Percentiles rank a stretch among this genome's conserved stretches.
Conservation (phyloP, 2,329 filamentous ascomycete genomes). For the Fusarium haematococcum region DNA sequence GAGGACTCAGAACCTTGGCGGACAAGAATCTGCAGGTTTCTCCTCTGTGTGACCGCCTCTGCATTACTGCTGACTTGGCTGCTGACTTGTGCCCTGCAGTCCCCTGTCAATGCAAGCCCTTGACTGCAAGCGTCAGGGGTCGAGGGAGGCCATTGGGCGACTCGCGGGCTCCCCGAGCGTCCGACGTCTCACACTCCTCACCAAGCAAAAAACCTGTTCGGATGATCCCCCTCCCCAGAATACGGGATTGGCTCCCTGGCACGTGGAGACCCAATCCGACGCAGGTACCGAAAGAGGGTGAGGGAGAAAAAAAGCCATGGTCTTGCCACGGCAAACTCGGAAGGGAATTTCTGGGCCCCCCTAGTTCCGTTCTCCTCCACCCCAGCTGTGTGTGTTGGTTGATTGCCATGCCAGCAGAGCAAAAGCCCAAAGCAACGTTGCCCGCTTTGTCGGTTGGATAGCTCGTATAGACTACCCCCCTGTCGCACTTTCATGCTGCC, state of each 20-base stretch:
- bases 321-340: constrained; percentile 16
- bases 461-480: not conserved
- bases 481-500: not conserved
- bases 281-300: not conserved
- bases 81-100: not conserved
- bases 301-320: not conserved
- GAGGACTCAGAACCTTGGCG: not conserved
- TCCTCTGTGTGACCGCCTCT: constrained; percentile 6
- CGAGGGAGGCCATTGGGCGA: constrained; percentile 9
- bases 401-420: not conserved
- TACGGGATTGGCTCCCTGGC: not conserved
- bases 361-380: not conserved
- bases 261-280: not conserved
- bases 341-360: not conserved
- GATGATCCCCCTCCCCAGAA: not conserved
- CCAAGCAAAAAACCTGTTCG: not conserved
- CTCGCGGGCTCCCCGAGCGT: not conserved
- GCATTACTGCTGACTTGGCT: constrained; percentile 23
- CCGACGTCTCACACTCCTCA: not conserved
- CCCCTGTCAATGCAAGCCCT: not conserved
- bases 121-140: constrained; percentile 17
- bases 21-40: not conserved
- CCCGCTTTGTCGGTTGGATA: not conserved
- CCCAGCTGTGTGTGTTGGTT: not conserved
- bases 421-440: not conserved